Evolutionary conservation across 108 stramenopile genomes (phyloP).

Genomic region (Nitzschia palea): DNA sequence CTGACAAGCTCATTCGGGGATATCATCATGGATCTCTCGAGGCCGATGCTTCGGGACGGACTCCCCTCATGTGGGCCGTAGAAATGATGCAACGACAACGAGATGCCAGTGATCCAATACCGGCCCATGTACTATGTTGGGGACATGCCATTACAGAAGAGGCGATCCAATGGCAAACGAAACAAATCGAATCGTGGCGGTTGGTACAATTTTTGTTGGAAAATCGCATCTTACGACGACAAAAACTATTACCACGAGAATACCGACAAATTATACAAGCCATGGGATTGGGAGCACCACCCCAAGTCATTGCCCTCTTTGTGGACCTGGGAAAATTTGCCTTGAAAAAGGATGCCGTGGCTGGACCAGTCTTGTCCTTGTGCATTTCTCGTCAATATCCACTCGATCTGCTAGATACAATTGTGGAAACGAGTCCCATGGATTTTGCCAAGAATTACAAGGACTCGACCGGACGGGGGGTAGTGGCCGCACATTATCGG

Average conservation of each 20-base stretch:
- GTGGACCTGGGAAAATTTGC: conserved; percentile 11
- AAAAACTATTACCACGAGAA: conserved; percentile 18
- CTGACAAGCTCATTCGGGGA: conserved; percentile 24
- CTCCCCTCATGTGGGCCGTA: conserved; percentile 29
- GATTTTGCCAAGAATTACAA: conserved; percentile 22
- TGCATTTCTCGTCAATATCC: conserved; percentile 36
- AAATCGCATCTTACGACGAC: conserved; percentile 18
- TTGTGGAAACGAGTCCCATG: conserved; percentile 10
- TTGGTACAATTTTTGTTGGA: conserved; percentile 14
- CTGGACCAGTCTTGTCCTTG: conserved; percentile 15
- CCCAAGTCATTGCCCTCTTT: conserved; percentile 1
- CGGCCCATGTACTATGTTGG: conserved; percentile 19
- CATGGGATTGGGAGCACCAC: conserved; percentile 17
- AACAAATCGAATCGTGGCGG: conserved; percentile 12
- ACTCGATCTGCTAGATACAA: conserved; percentile 4
- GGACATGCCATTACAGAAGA: conserved; percentile 13
- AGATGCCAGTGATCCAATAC: neutral
- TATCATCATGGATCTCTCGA: conserved; percentile 26
- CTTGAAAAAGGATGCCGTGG: conserved; percentile 17
- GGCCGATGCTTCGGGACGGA: conserved; percentile 15
- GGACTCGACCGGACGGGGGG: conserved; percentile 28
- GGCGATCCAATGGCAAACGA: conserved; percentile 22
- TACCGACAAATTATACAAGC: conserved; percentile 7
- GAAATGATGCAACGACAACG: conserved; percentile 15
- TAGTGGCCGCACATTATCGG: conserved; percentile 33